Conservation (phyloP, 768 basidiomycete species). For the Punctularia strigosozonata region DNA sequence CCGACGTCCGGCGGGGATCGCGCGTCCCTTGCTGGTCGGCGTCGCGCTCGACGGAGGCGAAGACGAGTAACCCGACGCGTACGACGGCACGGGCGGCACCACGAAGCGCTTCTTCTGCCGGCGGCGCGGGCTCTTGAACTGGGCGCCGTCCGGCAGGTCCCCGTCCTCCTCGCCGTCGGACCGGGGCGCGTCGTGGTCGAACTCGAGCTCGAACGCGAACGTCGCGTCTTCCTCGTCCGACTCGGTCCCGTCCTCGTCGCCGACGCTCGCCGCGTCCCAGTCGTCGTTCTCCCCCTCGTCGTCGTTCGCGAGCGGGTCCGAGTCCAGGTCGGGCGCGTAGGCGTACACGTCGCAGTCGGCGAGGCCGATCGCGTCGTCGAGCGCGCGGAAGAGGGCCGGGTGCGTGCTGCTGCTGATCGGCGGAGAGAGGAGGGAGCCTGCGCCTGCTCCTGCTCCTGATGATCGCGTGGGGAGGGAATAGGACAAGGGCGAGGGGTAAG, state of each 20-base stretch:
- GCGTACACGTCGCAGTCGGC: slow-evolving; percentile 92
- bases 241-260: slow-evolving; percentile 53
- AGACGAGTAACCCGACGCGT: too few species aligned
- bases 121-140: too few species aligned
- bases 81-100: too few species aligned
- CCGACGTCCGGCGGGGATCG: slow-evolving; percentile 20
- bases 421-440: too few species aligned
- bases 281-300: slow-evolving; percentile 72
- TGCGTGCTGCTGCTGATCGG: slow-evolving; percentile 78
- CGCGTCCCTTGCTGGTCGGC: slow-evolving; percentile 16
- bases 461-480: slow-evolving; percentile 53
- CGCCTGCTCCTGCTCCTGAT: too few species aligned
- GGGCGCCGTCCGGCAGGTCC: too few species aligned
- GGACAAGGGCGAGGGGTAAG: slow-evolving; percentile 57
- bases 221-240: slow-evolving; percentile 57
- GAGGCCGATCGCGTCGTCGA: slow-evolving; percentile 85
- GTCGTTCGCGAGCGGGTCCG: slow-evolving; percentile 87
- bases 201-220: slow-evolving; percentile 75
- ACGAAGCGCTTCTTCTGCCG: too few species aligned
- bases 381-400: slow-evolving; percentile 74
- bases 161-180: too few species aligned
- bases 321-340: slow-evolving; percentile 85
- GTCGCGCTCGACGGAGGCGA: too few species aligned
- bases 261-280: slow-evolving; percentile 55
- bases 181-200: slow-evolving; percentile 65